Evolutionary conservation across 176 grass and related monocot genomes (phyloP).

Genomic region (Aegilops sharonensis): DNA sequence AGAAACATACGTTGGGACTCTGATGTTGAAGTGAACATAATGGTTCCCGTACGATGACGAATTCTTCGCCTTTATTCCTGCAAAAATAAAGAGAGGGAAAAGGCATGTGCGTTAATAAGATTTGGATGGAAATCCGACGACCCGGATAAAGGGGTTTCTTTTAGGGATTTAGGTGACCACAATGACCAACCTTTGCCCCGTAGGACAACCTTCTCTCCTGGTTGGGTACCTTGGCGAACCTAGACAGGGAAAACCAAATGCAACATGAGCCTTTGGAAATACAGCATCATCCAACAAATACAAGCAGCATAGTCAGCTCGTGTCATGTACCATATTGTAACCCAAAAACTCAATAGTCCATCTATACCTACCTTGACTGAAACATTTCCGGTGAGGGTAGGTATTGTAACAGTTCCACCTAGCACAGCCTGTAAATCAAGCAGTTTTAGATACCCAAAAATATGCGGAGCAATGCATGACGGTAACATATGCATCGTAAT

Average conservation of each 20-base stretch:
- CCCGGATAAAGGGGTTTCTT: not conserved
- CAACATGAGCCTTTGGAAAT: not conserved
- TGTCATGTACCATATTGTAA: not conserved
- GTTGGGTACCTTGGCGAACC: conserved; percentile 89
- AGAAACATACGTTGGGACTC: conserved; percentile 60
- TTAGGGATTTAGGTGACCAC: not conserved
- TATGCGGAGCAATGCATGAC: not conserved
- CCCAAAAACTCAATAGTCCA: not conserved
- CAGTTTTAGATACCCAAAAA: conserved; percentile 20
- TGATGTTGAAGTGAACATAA: conserved; percentile 82
- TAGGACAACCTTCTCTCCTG: conserved; percentile 82
- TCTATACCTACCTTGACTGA: conserved; percentile 77
- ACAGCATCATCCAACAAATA: conserved; percentile 11
- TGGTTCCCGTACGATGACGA: conserved; percentile 67
- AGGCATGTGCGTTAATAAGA: not conserved
- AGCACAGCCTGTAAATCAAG: conserved; percentile 69
- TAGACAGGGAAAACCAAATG: conserved; percentile 26
- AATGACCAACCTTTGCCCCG: conserved; percentile 72
- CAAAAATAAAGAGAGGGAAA: not conserved
- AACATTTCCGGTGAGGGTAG: conserved; percentile 90
- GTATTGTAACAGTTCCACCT: conserved; percentile 72
- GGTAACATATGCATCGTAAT: not conserved
- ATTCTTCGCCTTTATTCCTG: conserved; percentile 83
- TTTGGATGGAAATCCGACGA: not conserved
- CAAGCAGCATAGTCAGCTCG: not conserved